Evolutionary conservation across 164 flowering plant genomes (phyloP).

Genomic region (Vitis cinerea): DNA sequence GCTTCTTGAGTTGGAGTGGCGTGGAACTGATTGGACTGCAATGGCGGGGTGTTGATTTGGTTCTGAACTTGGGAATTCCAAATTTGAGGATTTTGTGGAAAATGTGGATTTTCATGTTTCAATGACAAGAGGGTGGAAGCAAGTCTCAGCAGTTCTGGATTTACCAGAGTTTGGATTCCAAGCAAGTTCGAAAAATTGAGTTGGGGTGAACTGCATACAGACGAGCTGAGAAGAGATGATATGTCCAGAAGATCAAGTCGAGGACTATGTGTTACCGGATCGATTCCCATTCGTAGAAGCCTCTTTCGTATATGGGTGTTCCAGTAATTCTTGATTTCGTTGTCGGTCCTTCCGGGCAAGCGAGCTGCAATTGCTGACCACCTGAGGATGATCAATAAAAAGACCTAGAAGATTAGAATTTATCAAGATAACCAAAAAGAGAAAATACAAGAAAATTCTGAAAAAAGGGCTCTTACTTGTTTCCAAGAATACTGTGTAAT

Average conservation of each 20-base stretch:
- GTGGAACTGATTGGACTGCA: slow-evolving; percentile 25
- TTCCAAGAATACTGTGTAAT: slow-evolving; percentile 60
- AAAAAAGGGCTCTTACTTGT: slow-evolving; percentile 39
- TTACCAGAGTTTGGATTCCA: slow-evolving; percentile 15
- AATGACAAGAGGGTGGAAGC: slow-evolving; percentile 8
- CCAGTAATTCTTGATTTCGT: slow-evolving; percentile 79
- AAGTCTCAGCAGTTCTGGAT: slow-evolving; percentile 24
- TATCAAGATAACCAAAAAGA: neutral
- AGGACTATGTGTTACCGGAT: slow-evolving; percentile 61
- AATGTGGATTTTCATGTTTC: slow-evolving; percentile 13
- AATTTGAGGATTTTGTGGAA: slow-evolving; percentile 15
- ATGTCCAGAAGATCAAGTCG: slow-evolving; percentile 36
- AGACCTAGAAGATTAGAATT: too few relatives aligned
- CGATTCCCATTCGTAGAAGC: slow-evolving; percentile 68
- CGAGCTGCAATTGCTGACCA: slow-evolving; percentile 78
- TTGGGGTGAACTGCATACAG: slow-evolving; percentile 13
- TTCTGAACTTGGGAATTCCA: slow-evolving; percentile 24
- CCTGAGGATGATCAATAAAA: slow-evolving; percentile 25
- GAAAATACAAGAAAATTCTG: neutral
- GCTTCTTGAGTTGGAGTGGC: slow-evolving; percentile 19
- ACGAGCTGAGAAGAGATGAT: slow-evolving; percentile 26
- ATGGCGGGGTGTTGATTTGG: slow-evolving; percentile 10
- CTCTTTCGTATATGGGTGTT: slow-evolving; percentile 67
- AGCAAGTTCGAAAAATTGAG: slow-evolving; percentile 22
- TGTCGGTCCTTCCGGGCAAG: slow-evolving; percentile 72